Evolutionary conservation across 2,329 filamentous ascomycete genomes (phyloP).

Genomic region (Septoria petroselini): DNA sequence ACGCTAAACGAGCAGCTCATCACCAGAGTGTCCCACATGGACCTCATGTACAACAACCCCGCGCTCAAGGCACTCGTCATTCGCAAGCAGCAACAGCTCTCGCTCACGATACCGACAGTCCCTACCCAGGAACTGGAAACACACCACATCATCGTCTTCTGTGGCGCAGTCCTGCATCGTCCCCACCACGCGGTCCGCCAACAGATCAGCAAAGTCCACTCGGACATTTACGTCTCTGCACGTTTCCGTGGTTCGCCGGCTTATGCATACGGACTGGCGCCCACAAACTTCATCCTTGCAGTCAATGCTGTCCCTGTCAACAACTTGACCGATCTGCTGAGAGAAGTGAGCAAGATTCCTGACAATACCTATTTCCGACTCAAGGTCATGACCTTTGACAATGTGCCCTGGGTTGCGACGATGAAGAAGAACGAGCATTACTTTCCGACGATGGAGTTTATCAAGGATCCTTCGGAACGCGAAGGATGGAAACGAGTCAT

Average conservation of each 20-base stretch:
- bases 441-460: slow-evolving; percentile 65
- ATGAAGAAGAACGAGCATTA: slow-evolving; percentile 99
- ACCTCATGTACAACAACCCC: slow-evolving; percentile 92
- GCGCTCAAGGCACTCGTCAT: slow-evolving; percentile 80
- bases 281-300: slow-evolving; percentile 95
- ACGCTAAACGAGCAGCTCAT: slow-evolving; percentile 89
- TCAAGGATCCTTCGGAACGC: slow-evolving; percentile 53
- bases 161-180: slow-evolving; percentile 85
- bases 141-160: slow-evolving; percentile 87
- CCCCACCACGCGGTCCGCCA: slow-evolving; percentile 95
- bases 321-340: slow-evolving; percentile 75
- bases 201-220: slow-evolving; percentile 94
- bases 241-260: slow-evolving; percentile 77
- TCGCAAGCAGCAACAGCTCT: slow-evolving; percentile 75
- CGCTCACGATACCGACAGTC: slow-evolving; percentile 76
- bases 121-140: slow-evolving; percentile 89
- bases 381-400: slow-evolving; percentile 97
- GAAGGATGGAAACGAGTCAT: slow-evolving; percentile 59
- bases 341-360: slow-evolving; percentile 78
- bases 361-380: slow-evolving; percentile 98
- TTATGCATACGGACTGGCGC: slow-evolving; percentile 86
- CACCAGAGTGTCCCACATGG: slow-evolving; percentile 86
- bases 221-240: slow-evolving; percentile 92
- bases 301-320: slow-evolving; percentile 86
- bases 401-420: slow-evolving; percentile 97